Evolutionary conservation across 345 rosid species (phyloP).

Genomic region (Eutrema heterophyllum): DNA sequence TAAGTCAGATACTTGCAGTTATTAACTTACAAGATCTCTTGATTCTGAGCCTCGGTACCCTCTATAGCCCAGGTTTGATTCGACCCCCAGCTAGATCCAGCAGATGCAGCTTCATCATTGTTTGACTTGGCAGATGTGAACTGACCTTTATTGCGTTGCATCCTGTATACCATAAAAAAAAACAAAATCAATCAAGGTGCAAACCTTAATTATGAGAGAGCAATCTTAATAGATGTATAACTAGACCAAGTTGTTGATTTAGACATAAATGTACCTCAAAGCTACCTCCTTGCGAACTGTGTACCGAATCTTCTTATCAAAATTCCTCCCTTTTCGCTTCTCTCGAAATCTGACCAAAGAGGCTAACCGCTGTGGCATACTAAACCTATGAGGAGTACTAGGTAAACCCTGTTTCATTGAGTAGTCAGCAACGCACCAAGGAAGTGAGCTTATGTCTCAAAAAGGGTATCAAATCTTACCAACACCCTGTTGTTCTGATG

Average conservation of each 20-base stretch:
- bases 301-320: conserved; percentile 65
- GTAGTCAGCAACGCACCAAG: conserved; percentile 19
- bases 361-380: conserved; percentile 57
- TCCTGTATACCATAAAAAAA: conserved; percentile 32
- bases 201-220: background rate
- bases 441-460: background rate
- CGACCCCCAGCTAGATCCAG: conserved; percentile 47
- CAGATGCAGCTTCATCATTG: conserved; percentile 53
- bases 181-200: conserved; percentile 6
- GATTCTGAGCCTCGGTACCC: conserved; percentile 44
- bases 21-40: conserved; percentile 45
- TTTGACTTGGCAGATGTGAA: conserved; percentile 56
- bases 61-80: conserved; percentile 45
- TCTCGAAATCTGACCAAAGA: conserved; percentile 59
- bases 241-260: background rate
- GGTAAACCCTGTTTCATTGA: conserved; percentile 37
- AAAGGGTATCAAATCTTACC: background rate
- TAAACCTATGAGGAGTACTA: conserved; percentile 52
- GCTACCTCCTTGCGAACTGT: conserved; percentile 68
- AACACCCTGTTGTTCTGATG: conserved; percentile 37
- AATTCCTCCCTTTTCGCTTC: conserved; percentile 59
- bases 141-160: conserved; percentile 66
- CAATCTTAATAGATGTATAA: background rate
- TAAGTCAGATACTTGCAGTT: background rate
- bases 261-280: conserved; percentile 40